Evolutionary conservation across 2,329 filamentous ascomycete species (phyloP).

Genomic region (Atkinsonella texensis): DNA sequence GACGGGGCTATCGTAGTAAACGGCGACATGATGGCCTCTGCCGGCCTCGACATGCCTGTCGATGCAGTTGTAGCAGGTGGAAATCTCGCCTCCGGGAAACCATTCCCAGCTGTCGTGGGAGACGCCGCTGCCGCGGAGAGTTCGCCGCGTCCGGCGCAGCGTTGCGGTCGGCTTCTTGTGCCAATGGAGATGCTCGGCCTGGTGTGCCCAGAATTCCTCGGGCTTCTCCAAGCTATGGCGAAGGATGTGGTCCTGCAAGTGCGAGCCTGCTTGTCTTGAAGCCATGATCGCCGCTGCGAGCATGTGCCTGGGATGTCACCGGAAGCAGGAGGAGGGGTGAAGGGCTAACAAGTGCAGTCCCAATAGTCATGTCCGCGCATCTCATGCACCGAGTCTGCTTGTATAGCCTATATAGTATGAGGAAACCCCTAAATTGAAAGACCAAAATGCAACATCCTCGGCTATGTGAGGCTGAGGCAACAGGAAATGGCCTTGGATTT

Average conservation of each 20-base stretch:
- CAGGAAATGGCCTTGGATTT: background rate
- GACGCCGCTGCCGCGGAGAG: slow-evolving; percentile 46
- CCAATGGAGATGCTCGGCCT: slow-evolving; percentile 70
- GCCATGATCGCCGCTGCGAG: slow-evolving; percentile 2
- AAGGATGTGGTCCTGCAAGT: slow-evolving; percentile 39
- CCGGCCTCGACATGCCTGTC: slow-evolving; percentile 78
- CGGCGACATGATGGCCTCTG: slow-evolving; percentile 60
- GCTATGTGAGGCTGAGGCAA: background rate
- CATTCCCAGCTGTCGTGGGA: slow-evolving; percentile 72
- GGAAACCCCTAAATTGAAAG: too few species aligned
- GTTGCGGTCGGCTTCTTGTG: slow-evolving; percentile 58
- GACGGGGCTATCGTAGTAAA: slow-evolving; percentile 83
- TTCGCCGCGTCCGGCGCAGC: slow-evolving; percentile 50
- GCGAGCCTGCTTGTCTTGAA: slow-evolving; percentile 8
- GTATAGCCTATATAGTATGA: too few species aligned
- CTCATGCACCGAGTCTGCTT: background rate
- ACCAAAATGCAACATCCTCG: background rate
- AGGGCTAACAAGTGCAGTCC: background rate
- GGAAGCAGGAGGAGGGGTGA: too few species aligned
- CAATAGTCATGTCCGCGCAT: background rate
- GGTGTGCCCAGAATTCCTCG: slow-evolving; percentile 60
- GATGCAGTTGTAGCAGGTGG: slow-evolving; percentile 83
- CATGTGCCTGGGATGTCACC: too few species aligned
- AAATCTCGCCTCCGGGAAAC: slow-evolving; percentile 83
- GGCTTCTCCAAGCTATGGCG: slow-evolving; percentile 53